A percentile compares a stretch with the other conserved stretches of the same genome.
These are phyloP conservation scores for Pinus tabuliformis DNA, from an alignment of 75 land plant genomes.

Conservation along the genomic window DNA sequence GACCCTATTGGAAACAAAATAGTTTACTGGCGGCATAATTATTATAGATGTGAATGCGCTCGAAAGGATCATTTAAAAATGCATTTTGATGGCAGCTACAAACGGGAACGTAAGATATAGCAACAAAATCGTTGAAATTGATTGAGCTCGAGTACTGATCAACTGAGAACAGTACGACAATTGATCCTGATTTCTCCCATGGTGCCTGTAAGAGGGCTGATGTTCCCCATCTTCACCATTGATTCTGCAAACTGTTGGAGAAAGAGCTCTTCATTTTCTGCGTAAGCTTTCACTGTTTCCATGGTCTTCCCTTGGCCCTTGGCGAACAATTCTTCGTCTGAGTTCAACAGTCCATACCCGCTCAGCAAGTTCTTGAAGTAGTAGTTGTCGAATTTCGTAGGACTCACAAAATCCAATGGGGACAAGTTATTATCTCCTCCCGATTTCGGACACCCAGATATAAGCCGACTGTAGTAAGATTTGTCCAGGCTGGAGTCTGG, in stretches of 20 bases:
- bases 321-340: constrained; percentile 52
- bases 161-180: constrained; percentile 42
- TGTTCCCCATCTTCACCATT: constrained; percentile 73
- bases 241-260: constrained; percentile 61
- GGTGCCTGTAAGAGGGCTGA: constrained; percentile 44
- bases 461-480: constrained; percentile 27
- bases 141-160: too few species aligned
- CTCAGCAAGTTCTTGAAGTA: constrained; percentile 62
- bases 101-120: too few species aligned
- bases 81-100: too few species aligned
- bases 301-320: constrained; percentile 18
- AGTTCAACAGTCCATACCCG: constrained; percentile 46
- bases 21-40: too few species aligned
- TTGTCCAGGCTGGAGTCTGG: constrained; percentile 49
- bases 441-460: constrained; percentile 47
- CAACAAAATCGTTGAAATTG: too few species aligned
- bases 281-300: constrained; percentile 51
- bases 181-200: constrained; percentile 69
- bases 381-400: constrained; percentile 66
- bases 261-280: constrained; percentile 42
- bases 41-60: too few species aligned
- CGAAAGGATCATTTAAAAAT: too few species aligned
- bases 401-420: constrained; percentile 50
- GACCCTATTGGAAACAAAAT: too few species aligned
- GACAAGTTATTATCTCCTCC: constrained; percentile 64